These are phyloP conservation scores for Pseudozyma hubeiensis DNA, from an alignment of 1,284 basidiomycete species.

Conservation along the genomic window DNA sequence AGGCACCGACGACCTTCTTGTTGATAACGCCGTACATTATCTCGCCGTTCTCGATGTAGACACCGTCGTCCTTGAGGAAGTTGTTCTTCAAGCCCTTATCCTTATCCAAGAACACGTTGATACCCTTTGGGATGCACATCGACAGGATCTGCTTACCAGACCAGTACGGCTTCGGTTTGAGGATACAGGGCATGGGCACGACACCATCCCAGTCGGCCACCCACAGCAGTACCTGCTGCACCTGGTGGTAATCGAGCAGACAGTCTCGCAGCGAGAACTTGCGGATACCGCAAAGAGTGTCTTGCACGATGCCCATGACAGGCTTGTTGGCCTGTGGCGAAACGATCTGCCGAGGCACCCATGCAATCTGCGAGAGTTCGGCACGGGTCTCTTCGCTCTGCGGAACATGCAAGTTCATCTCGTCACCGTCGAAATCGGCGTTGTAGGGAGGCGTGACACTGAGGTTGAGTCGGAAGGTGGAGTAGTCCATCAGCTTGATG, in stretches of 20 bases:
- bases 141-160: slow-evolving; percentile 96
- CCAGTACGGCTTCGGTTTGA: slow-evolving; percentile 98
- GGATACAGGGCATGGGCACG: slow-evolving; percentile 89
- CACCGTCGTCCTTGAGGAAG: slow-evolving; percentile 80
- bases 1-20: slow-evolving; percentile 97
- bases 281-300: slow-evolving; percentile 95
- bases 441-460: slow-evolving; percentile 76
- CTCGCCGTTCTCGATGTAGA: slow-evolving; percentile 97
- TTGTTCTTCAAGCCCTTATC: slow-evolving; percentile 62
- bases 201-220: slow-evolving; percentile 96
- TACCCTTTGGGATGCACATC: slow-evolving; percentile 92
- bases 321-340: slow-evolving; percentile 99
- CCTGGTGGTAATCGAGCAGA: slow-evolving; percentile 66
- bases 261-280: slow-evolving; percentile 93
- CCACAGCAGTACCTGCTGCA: slow-evolving; percentile 98
- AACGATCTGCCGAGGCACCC: slow-evolving; percentile 99
- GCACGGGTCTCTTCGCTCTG: slow-evolving; percentile 99
- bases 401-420: slow-evolving; percentile 96
- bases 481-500: slow-evolving; percentile 97
- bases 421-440: slow-evolving; percentile 90
- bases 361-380: slow-evolving; percentile 96
- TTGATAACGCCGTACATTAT: slow-evolving; percentile 94
- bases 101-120: slow-evolving; percentile 79
- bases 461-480: slow-evolving; percentile 96
- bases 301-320: slow-evolving; percentile 99